Percentiles rank a stretch among this genome's conserved stretches.
These are phyloP conservation scores for Shiraia bambusicola DNA, from an alignment of 2,329 filamentous ascomycete genomes.

Conservation along the genomic window DNA sequence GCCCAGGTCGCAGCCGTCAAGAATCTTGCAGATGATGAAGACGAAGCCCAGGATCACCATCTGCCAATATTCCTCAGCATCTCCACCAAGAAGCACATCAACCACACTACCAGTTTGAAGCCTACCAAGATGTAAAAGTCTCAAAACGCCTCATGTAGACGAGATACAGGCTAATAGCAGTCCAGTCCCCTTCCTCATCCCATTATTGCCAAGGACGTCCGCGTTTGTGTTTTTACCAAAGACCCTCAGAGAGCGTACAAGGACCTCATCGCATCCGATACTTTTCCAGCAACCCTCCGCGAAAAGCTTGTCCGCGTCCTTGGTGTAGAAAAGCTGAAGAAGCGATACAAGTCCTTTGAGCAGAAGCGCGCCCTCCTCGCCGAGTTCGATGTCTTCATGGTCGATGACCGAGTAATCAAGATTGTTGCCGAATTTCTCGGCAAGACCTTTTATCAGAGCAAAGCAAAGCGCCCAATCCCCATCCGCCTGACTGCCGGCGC, in stretches of 20 bases:
- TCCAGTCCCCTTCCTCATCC: slow-evolving; percentile 67
- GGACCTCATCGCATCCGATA: slow-evolving; percentile 74
- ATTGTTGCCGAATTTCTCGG: slow-evolving; percentile 76
- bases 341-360: slow-evolving; percentile 89
- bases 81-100: slow-evolving; percentile 66
- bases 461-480: slow-evolving; percentile 82
- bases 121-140: slow-evolving; percentile 69
- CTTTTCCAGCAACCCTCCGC: slow-evolving; percentile 53
- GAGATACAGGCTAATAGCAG: slow-evolving; percentile 10
- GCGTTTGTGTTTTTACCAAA: slow-evolving; percentile 84
- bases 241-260: slow-evolving; percentile 85
- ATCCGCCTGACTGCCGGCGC: slow-evolving; percentile 67
- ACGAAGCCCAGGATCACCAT: slow-evolving; percentile 50
- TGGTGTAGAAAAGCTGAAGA: slow-evolving; percentile 80
- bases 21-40: slow-evolving; percentile 53
- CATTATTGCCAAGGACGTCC: slow-evolving; percentile 65
- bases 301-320: slow-evolving; percentile 63
- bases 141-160: neutral
- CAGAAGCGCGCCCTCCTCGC: slow-evolving; percentile 72
- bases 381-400: slow-evolving; percentile 92
- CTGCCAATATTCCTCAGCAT: slow-evolving; percentile 62
- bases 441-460: slow-evolving; percentile 88
- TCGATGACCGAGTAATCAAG: slow-evolving; percentile 79
- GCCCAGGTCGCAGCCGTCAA: slow-evolving; percentile 54
- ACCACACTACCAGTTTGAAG: slow-evolving; percentile 76